Base-by-base conservation (phyloP, 805 yeast species). In the Lipomyces kockii region DNA sequence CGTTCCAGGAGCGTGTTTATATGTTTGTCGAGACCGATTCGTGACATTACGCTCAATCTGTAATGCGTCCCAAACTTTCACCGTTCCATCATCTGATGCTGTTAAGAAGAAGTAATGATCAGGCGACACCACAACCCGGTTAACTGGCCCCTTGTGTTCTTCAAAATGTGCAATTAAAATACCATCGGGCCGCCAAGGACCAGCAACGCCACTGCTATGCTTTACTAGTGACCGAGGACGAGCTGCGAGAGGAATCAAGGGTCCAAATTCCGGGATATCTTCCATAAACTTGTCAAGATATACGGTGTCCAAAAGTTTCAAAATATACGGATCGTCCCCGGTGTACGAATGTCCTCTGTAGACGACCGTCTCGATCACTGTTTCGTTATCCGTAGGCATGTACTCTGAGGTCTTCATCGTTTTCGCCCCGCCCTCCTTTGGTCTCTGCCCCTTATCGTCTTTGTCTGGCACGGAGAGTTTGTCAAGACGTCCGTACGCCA, bases 1-100 rank as follows among this genome's bases (percentile, higher is more conserved):
- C 14, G 68, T 35, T 6, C 69, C 71, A 9, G 55, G 64, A 9
- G 60, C 32, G 51, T 71, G 74, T 8, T 60, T 58, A 46, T 75
- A 62, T 2, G 78, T 74, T 55, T 74, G 76, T 9, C 76, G 72
- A 9, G 79, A 66, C 37, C 73, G 68, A 57, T 76, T 76, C 37
- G 74, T 71, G 2, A 87, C 85, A 53, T 89, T 89, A 63, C 84
- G 84, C 62, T 88, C 91, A 49, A 93, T 78, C 66, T 87, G 85
- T 9, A 79, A 73, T 0, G 88, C 78, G 74, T 91, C 96, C 98
- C 98, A 95, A 0, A 94, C 77, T 70, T 86, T 89, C 52, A 95
- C 74, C 1, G 80, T 75, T 0, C 98, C 97, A 35, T 84, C 83
- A 59, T 87, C 89, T 7, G 95, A 91, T 1, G 92, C 97, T 1